Base-by-base conservation (phyloP, 176 grass and related monocot genomes). In the Dactylis glomerata region DNA sequence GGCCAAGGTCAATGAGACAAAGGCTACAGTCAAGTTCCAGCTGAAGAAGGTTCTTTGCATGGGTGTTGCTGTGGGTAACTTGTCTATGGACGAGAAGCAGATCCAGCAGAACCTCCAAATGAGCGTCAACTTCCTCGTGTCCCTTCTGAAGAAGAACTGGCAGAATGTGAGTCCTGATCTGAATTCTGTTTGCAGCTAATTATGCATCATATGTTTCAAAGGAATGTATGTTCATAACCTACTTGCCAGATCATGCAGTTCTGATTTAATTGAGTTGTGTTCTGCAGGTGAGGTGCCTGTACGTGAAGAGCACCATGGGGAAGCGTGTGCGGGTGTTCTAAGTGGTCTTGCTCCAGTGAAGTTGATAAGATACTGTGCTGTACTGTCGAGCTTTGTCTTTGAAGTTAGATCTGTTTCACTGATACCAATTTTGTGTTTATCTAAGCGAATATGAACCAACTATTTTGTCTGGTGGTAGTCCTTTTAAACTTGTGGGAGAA, bases 251-350 rank as follows among this genome's bases (percentile, higher is more conserved):
- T 36, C n/a, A 6, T 19, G 19, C 42, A 31, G 8, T 11, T 70
- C 69, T 73, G 69, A 73, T 47, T 20, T 14, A 17, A 47, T 5
- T 40, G 47, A 67, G 10, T 15, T 89, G 22, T 75, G n/a, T 19
- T 76, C 80, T 80, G 28, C 78, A 97, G 95, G 92, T 97, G 81
- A 93, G 96, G 76, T 98, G 91, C 85, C 83, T 98, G 80, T 95
- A 98, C 77, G 86, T 98, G 71, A 98, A 95, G 91, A 98, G 91
- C 91, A 98, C 96, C n/a, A 98, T 98, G 96, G 96, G 96, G 26
- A 98, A 93, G 26, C 93, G 71, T 85, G 26, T 88, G 50, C 83
- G 96, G 80, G 87, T 98, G 81, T 98, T 95, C 75, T 98, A 85
- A 90, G 79, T 22, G 78, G 15, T 11, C 22, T 57, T 5, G 24